Base-by-base conservation (phyloP, 2,329 filamentous ascomycete genomes). In the Claviceps pusilla region DNA sequence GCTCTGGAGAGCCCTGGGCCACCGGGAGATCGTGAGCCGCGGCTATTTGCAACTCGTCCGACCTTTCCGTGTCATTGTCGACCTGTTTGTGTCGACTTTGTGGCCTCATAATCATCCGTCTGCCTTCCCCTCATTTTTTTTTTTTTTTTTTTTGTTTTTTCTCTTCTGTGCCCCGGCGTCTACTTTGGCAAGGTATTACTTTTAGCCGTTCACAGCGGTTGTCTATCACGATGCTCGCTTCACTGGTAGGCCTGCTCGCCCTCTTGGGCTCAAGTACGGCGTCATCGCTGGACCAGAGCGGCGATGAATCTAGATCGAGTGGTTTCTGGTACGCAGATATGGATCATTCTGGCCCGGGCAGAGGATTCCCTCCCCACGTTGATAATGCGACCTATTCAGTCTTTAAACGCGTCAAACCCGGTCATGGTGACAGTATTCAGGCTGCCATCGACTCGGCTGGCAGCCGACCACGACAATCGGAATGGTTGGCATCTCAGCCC, bases 251-350 rank as follows among this genome's bases (percentile, higher is more conserved):
- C 35, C 10, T 48, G 4, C 31, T 43, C 42, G 53, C 48, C 48
- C 16, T 61, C 33, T 47, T 59, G 51, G 58, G 54, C 28, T 52
- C 51, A 45, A 59, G 57, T 28, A 55, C 58, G 49, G 61, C 62
- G 50, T 47, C 56, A 19, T 57, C 60, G 14, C 50, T 56, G 2
- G 29, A 24, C 19, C 39, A 47, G 48, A 47, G 41, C 41, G 19
- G 16, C 6, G 31, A 39, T 7, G 16, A 41, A 29, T 16, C 33
- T 24, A n/a, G 48, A 28, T 50, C 57, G 31, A 64, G 59, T 43
- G 64, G 61, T 50, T 73, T 69, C 59, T 74, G 71, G 69, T 73
- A 73, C 59, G 62, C 71, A 37, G 69, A 70, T 52, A 65, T 74
- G 60, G 70, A 73, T 54, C 71, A 73, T 55, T 65, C 64, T 0